A percentile compares a stretch with the other conserved stretches of the same genome.
These are phyloP conservation scores for Globisporangium barbulae DNA, from an alignment of 352 stramenopile genomes.

Conservation along the genomic window DNA sequence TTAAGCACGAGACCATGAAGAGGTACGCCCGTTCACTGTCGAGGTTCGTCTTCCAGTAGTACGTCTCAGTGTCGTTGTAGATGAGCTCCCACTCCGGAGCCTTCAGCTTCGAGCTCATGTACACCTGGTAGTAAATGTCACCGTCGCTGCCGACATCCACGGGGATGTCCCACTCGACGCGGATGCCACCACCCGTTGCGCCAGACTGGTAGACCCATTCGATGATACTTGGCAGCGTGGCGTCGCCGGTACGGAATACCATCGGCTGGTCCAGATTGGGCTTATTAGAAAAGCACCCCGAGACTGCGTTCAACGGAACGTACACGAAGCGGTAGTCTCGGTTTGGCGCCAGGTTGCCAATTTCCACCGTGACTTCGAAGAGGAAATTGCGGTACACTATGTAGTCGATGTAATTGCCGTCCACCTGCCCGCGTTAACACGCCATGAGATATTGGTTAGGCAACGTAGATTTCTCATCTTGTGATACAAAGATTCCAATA, in stretches of 20 bases:
- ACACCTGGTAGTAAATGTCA: conserved; percentile 46
- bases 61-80: conserved; percentile 37
- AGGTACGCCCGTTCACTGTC: conserved; percentile 39
- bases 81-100: conserved; percentile 31
- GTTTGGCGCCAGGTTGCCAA: conserved; percentile 37
- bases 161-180: conserved; percentile 36
- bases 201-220: conserved; percentile 29
- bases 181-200: conserved; percentile 49
- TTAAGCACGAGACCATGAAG: conserved; percentile 47
- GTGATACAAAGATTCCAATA: background rate
- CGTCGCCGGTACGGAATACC: conserved; percentile 23
- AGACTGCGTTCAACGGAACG: conserved; percentile 45
- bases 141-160: conserved; percentile 35
- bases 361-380: conserved; percentile 36
- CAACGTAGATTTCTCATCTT: background rate
- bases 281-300: conserved; percentile 22
- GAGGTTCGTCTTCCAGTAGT: conserved; percentile 55
- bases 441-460: background rate
- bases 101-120: conserved; percentile 30
- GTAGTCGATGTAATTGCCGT: conserved; percentile 30
- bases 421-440: conserved; percentile 15
- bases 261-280: conserved; percentile 7
- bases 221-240: conserved; percentile 25
- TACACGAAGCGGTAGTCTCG: conserved; percentile 43
- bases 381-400: conserved; percentile 19